Base-by-base conservation (phyloP, 2,329 filamentous ascomycete species). In the Esteya vermicola region DNA sequence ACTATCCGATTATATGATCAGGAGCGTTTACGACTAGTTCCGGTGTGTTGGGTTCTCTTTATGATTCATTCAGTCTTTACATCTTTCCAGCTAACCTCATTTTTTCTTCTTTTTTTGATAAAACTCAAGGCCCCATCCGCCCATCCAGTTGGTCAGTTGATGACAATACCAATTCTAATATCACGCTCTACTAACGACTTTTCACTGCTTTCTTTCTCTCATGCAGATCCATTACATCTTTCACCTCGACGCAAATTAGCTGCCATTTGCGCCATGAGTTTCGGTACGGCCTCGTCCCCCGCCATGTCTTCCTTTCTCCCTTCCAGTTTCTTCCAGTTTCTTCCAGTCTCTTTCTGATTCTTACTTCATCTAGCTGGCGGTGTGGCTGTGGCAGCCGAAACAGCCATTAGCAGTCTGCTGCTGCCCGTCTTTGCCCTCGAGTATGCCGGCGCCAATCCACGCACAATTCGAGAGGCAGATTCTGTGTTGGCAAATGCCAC, bases 381-480 rank as follows among this genome's bases (percentile, higher is more conserved):
- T 5, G 43, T 57, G 1, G 51, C 53, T 3, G 45, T 55, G 18
- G 47, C 52, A 4, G 48, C 52, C 22, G 50, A 52, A 33, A 25
- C 50, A 26, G 52, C 55, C 34, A 50, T 59, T 36, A 54, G 50
- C 26, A 47, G 48, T 4, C 46, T 58, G 27, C 34, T 44, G 7
- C 45, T 57, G 10, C 57, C 57, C 30, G 50, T 59, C 21, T 59
- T 57, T 41, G 45, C 54, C 9, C 50, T 59, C 38, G 52, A 58
- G 44, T 60, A 59, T 38, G 51, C 54, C 12, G 55, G 56, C 22
- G 48, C 56, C 19, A 49, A 54, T 44, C 49, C 56, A 5, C 48
- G 51, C n/a, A 45, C 50, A n/a, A 47, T 58, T 23, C 50, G 45
- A n/a, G 42, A 50, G 19, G n/a, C n/a, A n/a, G n/a, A n/a, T n/a